Percentiles rank a stretch among this genome's conserved stretches.
These are phyloP conservation scores for Lecanicillium sp. DNA, from an alignment of 2,329 filamentous ascomycete genomes.

Conservation along the genomic window DNA sequence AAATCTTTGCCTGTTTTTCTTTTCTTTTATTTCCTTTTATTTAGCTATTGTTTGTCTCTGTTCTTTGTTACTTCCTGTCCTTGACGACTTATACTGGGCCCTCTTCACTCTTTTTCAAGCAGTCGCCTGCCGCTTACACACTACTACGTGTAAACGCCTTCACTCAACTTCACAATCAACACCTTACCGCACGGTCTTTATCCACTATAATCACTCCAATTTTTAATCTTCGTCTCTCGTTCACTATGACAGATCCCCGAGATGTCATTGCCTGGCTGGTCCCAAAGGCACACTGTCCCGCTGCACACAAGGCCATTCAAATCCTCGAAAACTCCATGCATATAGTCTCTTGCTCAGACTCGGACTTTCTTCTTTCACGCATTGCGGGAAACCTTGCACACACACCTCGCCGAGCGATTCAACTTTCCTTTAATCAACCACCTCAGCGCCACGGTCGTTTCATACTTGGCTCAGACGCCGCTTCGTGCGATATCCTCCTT, in stretches of 20 bases:
- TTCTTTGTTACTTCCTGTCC: background rate
- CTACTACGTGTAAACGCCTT: no score
- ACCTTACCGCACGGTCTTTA: no score
- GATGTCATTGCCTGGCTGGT: slow-evolving; percentile 33
- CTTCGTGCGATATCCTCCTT: slow-evolving; percentile 28
- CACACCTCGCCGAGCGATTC: slow-evolving; percentile 22
- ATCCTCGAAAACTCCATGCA: slow-evolving; percentile 23
- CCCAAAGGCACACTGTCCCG: slow-evolving; percentile 24
- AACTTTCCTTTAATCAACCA: slow-evolving; percentile 25
- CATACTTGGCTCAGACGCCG: slow-evolving; percentile 29
- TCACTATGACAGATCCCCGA: slow-evolving; percentile 12
- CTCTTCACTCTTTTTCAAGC: no score
- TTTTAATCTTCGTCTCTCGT: no score
- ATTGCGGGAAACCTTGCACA: slow-evolving; percentile 19
- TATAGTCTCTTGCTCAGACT: slow-evolving; percentile 17
- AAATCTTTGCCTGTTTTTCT: background rate
- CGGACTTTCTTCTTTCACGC: slow-evolving; percentile 18
- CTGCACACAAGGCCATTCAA: slow-evolving; percentile 23
- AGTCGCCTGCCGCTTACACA: no score
- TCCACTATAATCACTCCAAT: no score
- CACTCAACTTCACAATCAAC: no score
- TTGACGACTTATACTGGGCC: no score
- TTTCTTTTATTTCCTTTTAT: background rate
- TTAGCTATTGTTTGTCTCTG: background rate
- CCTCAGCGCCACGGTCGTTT: slow-evolving; percentile 28